Evolutionary conservation across 352 stramenopile genomes (phyloP).

Genomic region (Globisporangium paroecandrum): DNA sequence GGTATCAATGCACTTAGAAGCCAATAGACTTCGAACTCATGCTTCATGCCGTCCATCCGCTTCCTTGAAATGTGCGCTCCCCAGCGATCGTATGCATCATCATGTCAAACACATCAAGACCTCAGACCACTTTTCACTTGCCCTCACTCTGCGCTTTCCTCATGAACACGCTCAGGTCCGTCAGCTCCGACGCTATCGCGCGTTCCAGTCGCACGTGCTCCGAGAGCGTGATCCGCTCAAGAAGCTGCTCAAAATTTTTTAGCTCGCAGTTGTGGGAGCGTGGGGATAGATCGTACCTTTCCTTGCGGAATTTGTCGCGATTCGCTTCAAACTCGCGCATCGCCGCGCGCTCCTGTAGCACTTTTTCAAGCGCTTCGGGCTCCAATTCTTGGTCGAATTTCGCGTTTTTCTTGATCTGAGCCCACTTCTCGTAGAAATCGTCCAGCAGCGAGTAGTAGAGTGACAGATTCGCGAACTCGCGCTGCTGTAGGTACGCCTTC

Average conservation of each 20-base stretch:
- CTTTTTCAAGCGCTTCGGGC: slow-evolving; percentile 21
- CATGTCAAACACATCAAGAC: too few species aligned
- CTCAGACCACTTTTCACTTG: too few species aligned
- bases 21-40: too few species aligned
- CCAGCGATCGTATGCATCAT: too few species aligned
- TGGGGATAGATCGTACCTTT: slow-evolving; percentile 52
- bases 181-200: slow-evolving; percentile 26
- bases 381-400: slow-evolving; percentile 32
- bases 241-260: slow-evolving; percentile 36
- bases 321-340: slow-evolving; percentile 37
- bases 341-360: slow-evolving; percentile 35
- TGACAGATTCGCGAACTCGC: slow-evolving; percentile 43
- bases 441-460: slow-evolving; percentile 62
- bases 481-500: slow-evolving; percentile 36
- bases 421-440: slow-evolving; percentile 67
- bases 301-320: slow-evolving; percentile 45
- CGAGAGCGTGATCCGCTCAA: slow-evolving; percentile 54
- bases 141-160: background rate
- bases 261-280: slow-evolving; percentile 35
- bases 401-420: slow-evolving; percentile 31
- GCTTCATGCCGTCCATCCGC: too few species aligned
- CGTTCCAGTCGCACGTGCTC: slow-evolving; percentile 43
- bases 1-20: too few species aligned
- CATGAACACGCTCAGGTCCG: slow-evolving; percentile 1
- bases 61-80: too few species aligned